phyloP scores from a whole-genome alignment of 306 rosid genomes.

The Senna siamea region DNA sequence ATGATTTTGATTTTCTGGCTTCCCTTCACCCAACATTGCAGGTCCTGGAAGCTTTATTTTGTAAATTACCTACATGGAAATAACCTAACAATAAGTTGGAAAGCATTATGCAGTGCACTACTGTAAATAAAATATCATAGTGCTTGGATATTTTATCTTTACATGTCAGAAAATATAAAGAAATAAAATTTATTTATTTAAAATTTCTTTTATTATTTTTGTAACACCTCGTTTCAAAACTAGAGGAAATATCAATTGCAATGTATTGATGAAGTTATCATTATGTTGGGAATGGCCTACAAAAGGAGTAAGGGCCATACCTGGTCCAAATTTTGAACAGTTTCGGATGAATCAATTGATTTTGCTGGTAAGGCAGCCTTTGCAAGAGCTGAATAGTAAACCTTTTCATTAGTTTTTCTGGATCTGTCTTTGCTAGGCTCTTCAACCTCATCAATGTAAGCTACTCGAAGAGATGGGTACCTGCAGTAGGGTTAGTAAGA shows the following conservation, averaged over 20 bases:
- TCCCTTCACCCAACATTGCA: conserved; percentile 94
- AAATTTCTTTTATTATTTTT: conserved; percentile 17
- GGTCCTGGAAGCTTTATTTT: conserved; percentile 96
- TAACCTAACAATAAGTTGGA: conserved; percentile 34
- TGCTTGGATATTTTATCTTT: neutral
- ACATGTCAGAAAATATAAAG: conserved; percentile 7
- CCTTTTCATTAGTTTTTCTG: conserved; percentile 66
- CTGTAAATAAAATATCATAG: conserved; percentile 27
- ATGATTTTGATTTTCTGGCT: conserved; percentile 98
- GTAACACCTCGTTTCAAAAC: conserved; percentile 10
- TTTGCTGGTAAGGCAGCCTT: conserved; percentile 83
- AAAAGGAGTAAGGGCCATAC: conserved; percentile 44
- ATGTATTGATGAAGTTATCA: conserved; percentile 25
- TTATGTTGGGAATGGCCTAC: conserved; percentile 32
- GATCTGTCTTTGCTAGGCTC: conserved; percentile 65
- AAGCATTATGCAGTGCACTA: conserved; percentile 10
- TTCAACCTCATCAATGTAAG: conserved; percentile 96
- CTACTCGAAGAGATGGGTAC: conserved; percentile 92
- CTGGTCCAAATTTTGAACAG: conserved; percentile 82
- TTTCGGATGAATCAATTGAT: conserved; percentile 76
- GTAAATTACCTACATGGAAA: conserved; percentile 68
- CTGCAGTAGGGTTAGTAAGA: conserved; percentile 48
- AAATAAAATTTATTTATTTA: conserved; percentile 23
- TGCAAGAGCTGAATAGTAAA: conserved; percentile 84
- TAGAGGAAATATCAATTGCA: conserved; percentile 15